Conservation (phyloP, 129 eudicot species). For the Flaveria robusta region DNA sequence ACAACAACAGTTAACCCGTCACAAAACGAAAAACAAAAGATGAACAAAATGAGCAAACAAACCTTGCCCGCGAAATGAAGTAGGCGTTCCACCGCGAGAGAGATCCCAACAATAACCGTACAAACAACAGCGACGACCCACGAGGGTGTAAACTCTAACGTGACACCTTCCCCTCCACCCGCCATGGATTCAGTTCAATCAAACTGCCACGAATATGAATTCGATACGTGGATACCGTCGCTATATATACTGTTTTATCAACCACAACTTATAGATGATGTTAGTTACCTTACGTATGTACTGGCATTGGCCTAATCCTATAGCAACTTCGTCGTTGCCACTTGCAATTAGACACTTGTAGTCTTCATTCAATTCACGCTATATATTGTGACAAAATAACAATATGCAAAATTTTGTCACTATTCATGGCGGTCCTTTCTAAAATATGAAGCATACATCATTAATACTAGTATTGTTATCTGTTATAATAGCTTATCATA, state of each 20-base stretch:
- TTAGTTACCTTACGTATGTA: no score
- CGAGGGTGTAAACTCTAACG: conserved; percentile 70
- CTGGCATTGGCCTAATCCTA: no score
- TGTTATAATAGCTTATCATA: not conserved
- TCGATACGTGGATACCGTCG: not conserved
- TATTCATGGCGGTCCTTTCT: not conserved
- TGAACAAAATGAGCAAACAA: not conserved
- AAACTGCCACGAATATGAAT: conserved; percentile 8
- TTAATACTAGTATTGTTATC: not conserved
- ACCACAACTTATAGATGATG: not conserved
- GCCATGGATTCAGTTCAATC: conserved; percentile 44
- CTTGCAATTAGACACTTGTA: not conserved
- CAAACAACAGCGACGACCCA: conserved; percentile 78
- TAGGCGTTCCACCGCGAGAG: conserved; percentile 54
- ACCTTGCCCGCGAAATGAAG: conserved; percentile 79
- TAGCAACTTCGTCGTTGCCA: not conserved
- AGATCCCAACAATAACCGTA: conserved; percentile 62
- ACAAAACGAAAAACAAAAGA: no score
- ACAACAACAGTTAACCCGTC: no score
- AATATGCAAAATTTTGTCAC: not conserved
- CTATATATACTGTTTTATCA: not conserved
- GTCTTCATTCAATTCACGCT: not conserved
- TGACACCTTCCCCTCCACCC: conserved; percentile 48
- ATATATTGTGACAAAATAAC: not conserved
- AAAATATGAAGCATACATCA: not conserved